Percentiles rank a stretch among this genome's conserved stretches.
phyloP scores from a whole-genome alignment of 495 filamentous ascomycete genomes.

The Cenococcum geophilum region DNA sequence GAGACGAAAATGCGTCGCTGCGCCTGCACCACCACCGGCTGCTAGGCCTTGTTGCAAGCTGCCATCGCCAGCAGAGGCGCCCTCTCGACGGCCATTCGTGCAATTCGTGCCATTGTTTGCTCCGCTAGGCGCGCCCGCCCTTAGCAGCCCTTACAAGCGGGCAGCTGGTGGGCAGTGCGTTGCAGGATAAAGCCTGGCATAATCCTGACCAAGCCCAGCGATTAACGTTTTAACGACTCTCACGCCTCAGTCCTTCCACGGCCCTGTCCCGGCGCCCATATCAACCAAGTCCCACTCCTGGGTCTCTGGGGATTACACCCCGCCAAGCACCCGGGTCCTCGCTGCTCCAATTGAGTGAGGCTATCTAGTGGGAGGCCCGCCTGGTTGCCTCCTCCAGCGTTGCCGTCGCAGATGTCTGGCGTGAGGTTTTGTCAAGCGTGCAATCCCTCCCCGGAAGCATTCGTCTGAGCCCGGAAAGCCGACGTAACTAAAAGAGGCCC shows the following conservation, averaged over 20 bases:
- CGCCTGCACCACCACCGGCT: background rate
- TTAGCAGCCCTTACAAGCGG: no score
- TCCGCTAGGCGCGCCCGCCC: no score
- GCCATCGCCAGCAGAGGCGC: no score
- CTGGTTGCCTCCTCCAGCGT: constrained; percentile 5
- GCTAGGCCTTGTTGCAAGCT: background rate
- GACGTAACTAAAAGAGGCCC: background rate
- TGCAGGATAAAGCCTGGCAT: constrained; percentile 10
- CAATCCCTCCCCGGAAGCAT: background rate
- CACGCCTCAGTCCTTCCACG: background rate
- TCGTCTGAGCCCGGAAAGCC: background rate
- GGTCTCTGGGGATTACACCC: background rate
- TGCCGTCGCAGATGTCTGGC: constrained; percentile 8
- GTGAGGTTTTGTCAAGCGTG: constrained; percentile 4
- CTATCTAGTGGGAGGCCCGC: background rate
- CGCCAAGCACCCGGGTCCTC: background rate
- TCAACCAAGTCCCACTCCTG: constrained; percentile 4
- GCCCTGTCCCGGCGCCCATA: background rate
- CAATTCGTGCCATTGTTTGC: no score
- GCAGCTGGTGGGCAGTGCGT: no score
- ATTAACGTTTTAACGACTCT: background rate
- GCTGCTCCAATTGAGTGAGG: constrained; percentile 1
- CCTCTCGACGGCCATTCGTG: no score
- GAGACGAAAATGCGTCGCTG: constrained; percentile 14
- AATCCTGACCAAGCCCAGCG: constrained; percentile 7